Percentiles rank a stretch among this genome's conserved stretches.
Conservation (phyloP, 768 basidiomycete genomes). For the button mushroom (Agaricus bisporus) region DNA sequence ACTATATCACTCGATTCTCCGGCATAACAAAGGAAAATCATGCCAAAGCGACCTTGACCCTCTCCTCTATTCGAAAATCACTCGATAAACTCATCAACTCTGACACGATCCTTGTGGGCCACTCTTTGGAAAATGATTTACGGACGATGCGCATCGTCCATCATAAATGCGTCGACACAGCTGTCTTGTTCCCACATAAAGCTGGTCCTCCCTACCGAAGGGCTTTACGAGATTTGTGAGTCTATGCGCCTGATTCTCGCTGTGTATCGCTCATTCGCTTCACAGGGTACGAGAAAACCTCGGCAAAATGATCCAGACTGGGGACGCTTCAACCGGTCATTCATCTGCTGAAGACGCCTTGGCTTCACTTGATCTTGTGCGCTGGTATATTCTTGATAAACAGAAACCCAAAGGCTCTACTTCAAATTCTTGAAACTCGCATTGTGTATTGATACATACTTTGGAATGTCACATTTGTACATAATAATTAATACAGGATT, state of each 20-base stretch:
- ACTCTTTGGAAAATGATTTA: slow-evolving; percentile 91
- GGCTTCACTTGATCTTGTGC: slow-evolving; percentile 83
- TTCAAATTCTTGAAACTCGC: too few relatives aligned
- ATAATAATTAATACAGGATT: slow-evolving; percentile 5
- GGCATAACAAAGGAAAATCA: slow-evolving; percentile 61
- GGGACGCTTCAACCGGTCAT: slow-evolving; percentile 72
- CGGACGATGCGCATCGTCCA: slow-evolving; percentile 88
- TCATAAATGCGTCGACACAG: slow-evolving; percentile 81
- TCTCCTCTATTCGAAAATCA: slow-evolving; percentile 58
- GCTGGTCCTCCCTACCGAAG: slow-evolving; percentile 71
- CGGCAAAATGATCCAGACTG: slow-evolving; percentile 75
- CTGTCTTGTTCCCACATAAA: slow-evolving; percentile 77
- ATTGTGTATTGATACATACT: too few relatives aligned
- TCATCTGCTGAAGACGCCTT: slow-evolving; percentile 87
- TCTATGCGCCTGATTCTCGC: slow-evolving; percentile 7
- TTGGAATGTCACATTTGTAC: too few relatives aligned
- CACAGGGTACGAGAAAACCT: slow-evolving; percentile 80
- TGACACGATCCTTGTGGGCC: slow-evolving; percentile 84
- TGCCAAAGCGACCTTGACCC: slow-evolving; percentile 57
- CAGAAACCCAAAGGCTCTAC: not conserved
- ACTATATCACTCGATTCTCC: slow-evolving; percentile 89
- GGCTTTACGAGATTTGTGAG: slow-evolving; percentile 77
- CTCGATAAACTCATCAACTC: slow-evolving; percentile 69
- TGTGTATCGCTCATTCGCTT: slow-evolving; percentile 5
- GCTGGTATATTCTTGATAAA: slow-evolving; percentile 72